Base-by-base conservation (phyloP, 371 early-diverging fungal genomes). In the Conidiobolus incongruus region DNA sequence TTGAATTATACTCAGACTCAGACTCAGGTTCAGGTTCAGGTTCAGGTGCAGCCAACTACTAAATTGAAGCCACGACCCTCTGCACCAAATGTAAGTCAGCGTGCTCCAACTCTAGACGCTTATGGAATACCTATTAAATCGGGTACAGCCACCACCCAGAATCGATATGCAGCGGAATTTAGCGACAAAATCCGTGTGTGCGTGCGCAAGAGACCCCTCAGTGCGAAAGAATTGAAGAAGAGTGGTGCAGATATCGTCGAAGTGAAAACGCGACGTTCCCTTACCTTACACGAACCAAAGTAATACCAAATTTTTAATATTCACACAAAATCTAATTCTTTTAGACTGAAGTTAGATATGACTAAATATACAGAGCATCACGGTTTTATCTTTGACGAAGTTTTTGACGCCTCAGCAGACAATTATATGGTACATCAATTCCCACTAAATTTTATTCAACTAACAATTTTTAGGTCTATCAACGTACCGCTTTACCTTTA, bases 351-450 rank as follows among this genome's bases (percentile, higher is more conserved):
- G 47, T 81, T 95, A 17, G 98, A 97, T 58, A 60, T 97, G 58
- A 89, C 92, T 24, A 81, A 75, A 49, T 94, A 77, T 56, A 81
- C 83, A 19, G 98, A 95, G 43, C 74, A 81, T 48, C 95, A 97
- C 59, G 60, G 70, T 21, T 99, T 97, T 55, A 65, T 70, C 0
- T 98, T 98, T 69, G 98, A 99, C 59, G 89, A 90, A 52, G 92
- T 84, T 1, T 96, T 97, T 68, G 91, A 87, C 46, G 62, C 70
- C 15, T 59, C 67, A 46, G 58, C 72, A 11, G 68, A 65, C 23
- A 96, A 96, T 50, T 70, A 72, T 34, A 72, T 89, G 35, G 85
- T 75, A 56, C 16, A 23, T 7, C 4, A 19, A n/a, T 22, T 12
- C 11, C 3, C 17, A 23, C 21, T 31, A 22, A 6, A 13, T 15